These are phyloP conservation scores for Trametes cubensis DNA, from an alignment of 768 basidiomycete species.

Conservation along the genomic window DNA sequence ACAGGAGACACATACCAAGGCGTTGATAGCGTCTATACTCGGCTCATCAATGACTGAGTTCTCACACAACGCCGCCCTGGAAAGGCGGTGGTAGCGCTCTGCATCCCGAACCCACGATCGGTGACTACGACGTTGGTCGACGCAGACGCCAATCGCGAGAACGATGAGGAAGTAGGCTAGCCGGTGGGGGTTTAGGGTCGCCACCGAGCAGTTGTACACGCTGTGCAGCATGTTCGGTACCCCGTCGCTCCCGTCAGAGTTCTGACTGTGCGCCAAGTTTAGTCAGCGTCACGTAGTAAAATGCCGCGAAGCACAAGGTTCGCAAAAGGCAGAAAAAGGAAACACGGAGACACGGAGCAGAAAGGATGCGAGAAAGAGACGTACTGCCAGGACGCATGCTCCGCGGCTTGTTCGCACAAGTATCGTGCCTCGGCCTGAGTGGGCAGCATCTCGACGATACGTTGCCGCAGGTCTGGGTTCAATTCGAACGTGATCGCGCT, in stretches of 20 bases:
- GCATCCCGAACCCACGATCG: conserved; percentile 40
- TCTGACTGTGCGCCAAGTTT: conserved; percentile 32
- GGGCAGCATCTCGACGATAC: conserved; percentile 66
- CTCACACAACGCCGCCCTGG: conserved; percentile 65
- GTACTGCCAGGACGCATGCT: conserved; percentile 75
- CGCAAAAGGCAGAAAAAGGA: not conserved
- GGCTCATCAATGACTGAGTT: conserved; percentile 77
- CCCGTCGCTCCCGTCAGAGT: conserved; percentile 70
- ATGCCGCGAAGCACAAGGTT: conserved; percentile 19
- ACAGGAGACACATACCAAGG: conserved; percentile 48
- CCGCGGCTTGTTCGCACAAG: conserved; percentile 64
- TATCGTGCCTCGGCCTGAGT: conserved; percentile 57
- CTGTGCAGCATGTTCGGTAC: conserved; percentile 70
- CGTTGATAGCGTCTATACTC: conserved; percentile 71
- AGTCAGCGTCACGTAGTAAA: conserved; percentile 22
- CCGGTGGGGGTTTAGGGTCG: conserved; percentile 64
- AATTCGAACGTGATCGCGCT: conserved; percentile 49
- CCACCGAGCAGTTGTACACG: conserved; percentile 62
- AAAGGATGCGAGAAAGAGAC: conserved; percentile 33
- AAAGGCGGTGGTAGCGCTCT: conserved; percentile 60
- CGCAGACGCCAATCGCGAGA: conserved; percentile 70
- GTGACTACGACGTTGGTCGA: conserved; percentile 46
- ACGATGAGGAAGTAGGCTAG: conserved; percentile 72
- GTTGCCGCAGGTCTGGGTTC: conserved; percentile 62
- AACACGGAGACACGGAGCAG: conserved; percentile 8